phyloP scores from a whole-genome alignment of 768 basidiomycete genomes.

The Leccinum incarnatum region DNA sequence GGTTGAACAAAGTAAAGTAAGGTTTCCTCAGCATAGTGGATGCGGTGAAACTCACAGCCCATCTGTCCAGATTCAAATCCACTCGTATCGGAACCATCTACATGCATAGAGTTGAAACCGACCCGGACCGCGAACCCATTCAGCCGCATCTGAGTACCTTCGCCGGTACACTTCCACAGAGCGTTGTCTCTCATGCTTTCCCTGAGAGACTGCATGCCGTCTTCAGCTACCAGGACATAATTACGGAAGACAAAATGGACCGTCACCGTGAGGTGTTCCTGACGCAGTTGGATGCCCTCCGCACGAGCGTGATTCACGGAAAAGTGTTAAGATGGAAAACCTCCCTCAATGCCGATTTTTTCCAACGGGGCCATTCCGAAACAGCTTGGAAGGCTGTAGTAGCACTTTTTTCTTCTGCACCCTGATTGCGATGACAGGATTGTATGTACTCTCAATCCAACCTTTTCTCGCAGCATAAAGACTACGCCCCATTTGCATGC shows the following conservation, averaged over 20 bases:
- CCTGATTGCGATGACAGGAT: not conserved
- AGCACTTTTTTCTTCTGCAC: slow-evolving; percentile 1
- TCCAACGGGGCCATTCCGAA: not conserved
- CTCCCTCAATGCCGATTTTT: not conserved
- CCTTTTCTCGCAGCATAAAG: not conserved
- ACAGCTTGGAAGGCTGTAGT: slow-evolving; percentile 14
- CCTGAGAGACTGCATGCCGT: slow-evolving; percentile 7
- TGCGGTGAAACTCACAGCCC: not conserved
- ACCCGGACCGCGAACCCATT: not conserved
- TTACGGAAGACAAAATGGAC: fast-evolving
- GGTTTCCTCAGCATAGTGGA: not conserved
- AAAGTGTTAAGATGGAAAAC: not conserved
- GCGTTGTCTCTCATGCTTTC: not conserved
- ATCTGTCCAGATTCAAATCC: slow-evolving; percentile 7
- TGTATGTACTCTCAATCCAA: not conserved
- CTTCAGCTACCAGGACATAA: not conserved
- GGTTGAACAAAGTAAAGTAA: slow-evolving; percentile 10
- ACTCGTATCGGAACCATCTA: slow-evolving; percentile 15
- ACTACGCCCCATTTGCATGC: no score
- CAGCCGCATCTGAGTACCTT: slow-evolving; percentile 11
- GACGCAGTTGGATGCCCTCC: not conserved
- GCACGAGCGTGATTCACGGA: not conserved
- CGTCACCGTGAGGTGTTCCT: not conserved
- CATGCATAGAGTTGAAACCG: slow-evolving; percentile 10
- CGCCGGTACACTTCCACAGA: not conserved